These are phyloP conservation scores for Lablab purpureus DNA, from an alignment of 306 rosid species.

Conservation along the genomic window DNA sequence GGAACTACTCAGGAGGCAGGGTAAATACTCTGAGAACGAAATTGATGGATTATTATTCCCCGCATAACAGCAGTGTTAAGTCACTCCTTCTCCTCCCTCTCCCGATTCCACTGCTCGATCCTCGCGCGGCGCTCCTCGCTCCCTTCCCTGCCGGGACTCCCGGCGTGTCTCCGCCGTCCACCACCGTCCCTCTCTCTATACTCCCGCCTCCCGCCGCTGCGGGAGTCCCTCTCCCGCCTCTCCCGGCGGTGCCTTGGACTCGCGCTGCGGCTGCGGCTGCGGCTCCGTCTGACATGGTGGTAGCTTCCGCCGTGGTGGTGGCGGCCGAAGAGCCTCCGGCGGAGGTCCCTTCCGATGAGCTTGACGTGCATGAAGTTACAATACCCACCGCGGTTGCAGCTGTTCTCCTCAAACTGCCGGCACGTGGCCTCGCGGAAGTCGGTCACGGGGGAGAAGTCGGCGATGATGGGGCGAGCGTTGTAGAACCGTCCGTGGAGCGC, in stretches of 20 bases:
- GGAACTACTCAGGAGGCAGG: background rate
- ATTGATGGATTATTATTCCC: background rate
- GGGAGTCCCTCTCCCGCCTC: slow-evolving; percentile 45
- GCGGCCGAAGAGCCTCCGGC: slow-evolving; percentile 66
- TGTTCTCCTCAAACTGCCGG: slow-evolving; percentile 76
- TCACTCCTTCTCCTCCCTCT: slow-evolving; percentile 64
- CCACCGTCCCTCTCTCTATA: slow-evolving; percentile 39
- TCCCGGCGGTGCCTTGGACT: slow-evolving; percentile 61
- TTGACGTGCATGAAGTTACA: slow-evolving; percentile 85
- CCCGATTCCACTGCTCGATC: slow-evolving; percentile 81
- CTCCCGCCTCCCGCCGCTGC: slow-evolving; percentile 17
- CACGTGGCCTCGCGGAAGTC: slow-evolving; percentile 85
- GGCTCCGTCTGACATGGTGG: slow-evolving; percentile 46
- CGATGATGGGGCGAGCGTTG: slow-evolving; percentile 75
- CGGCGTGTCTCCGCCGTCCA: slow-evolving; percentile 50
- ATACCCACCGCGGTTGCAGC: slow-evolving; percentile 78
- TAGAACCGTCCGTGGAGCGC: slow-evolving; percentile 69
- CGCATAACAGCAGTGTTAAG: background rate
- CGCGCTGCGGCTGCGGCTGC: slow-evolving; percentile 38
- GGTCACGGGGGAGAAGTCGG: slow-evolving; percentile 80
- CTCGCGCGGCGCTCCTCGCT: slow-evolving; percentile 83
- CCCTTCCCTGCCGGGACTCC: slow-evolving; percentile 67
- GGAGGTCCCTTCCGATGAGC: slow-evolving; percentile 67
- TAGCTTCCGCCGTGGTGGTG: slow-evolving; percentile 15
- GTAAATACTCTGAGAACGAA: background rate